Evolutionary conservation across 2,329 filamentous ascomycete genomes (phyloP), one percentile per base, ranked within the genome.

Genomic region (Ceratocystis destructans): DNA sequence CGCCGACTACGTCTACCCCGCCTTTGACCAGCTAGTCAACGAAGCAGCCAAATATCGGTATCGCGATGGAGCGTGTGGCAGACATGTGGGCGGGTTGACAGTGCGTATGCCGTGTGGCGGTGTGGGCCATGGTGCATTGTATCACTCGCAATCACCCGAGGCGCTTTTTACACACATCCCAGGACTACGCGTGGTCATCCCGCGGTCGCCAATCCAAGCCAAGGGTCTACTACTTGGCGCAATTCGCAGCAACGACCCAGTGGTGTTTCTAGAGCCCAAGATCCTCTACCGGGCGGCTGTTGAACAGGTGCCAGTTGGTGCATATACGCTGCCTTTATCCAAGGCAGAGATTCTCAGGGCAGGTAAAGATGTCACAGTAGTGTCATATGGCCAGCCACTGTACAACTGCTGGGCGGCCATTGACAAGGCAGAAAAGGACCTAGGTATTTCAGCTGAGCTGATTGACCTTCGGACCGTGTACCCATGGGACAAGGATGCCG

Each of bases 191-290:
- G 90, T 96, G 28, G 85, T 96, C 31, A 87, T 96, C 75, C 92
- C 92, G 0, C 82, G 92, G 59, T 94, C 89, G 0, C 92, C 92
- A 0, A 75, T 87, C 2, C 92, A 96, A 75, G 92, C 92, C 4
- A 96, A 96, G 75, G 92, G 92, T 1, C 79, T 96, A 2, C 78
- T 96, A 63, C 79, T 96, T 2, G 82, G 88, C 2, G 83, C 87
- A 0, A 90, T 96, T 64, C 84, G 84, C 78, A 77, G 85, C 81
- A 89, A 90, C 69, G 92, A 96, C 74, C 92, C 92, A 0, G 90
- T 93, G 69, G 79, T 96, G 64, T 96, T 96, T 76, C 86, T 96
- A 86, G 92, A 96, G 74, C 92, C 92, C 57, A 96, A 96, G 77
- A 89, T 94, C 61, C 79, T 96, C 12, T 96, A 96, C 75, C 87